Evolutionary conservation across 108 stramenopile species (phyloP).

Genomic region (Skeletonema menzelii): DNA sequence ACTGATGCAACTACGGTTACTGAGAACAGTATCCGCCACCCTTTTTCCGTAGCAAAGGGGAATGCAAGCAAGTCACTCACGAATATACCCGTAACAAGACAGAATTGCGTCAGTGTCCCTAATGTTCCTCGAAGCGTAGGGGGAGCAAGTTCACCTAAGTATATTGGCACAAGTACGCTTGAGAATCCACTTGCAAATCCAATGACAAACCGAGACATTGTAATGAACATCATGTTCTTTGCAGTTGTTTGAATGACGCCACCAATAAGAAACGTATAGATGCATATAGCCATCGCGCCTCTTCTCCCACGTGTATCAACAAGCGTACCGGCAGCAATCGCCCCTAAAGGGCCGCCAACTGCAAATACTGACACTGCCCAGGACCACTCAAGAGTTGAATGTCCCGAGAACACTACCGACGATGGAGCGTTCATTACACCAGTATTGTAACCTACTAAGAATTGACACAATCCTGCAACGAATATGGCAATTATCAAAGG

Average conservation of each 20-base stretch:
- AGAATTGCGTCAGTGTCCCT: constrained; percentile 96
- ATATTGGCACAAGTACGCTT: constrained; percentile 92
- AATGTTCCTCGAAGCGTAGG: constrained; percentile 92
- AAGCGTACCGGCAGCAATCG: constrained; percentile 55
- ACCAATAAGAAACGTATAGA: constrained; percentile 77
- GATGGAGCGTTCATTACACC: constrained; percentile 88
- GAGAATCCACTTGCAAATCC: constrained; percentile 91
- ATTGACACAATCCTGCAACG: constrained; percentile 41
- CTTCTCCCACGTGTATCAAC: constrained; percentile 77
- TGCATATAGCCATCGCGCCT: constrained; percentile 69
- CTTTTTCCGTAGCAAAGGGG: constrained; percentile 60
- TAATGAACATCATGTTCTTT: constrained; percentile 67
- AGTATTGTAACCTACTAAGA: constrained; percentile 71
- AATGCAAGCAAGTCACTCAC: constrained; percentile 86
- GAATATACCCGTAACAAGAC: constrained; percentile 91
- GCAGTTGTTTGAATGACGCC: constrained; percentile 75
- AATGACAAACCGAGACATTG: constrained; percentile 81
- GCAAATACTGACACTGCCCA: constrained; percentile 84
- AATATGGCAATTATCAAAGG: constrained; percentile 83
- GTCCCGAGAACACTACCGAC: constrained; percentile 80
- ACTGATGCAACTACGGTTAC: constrained; percentile 75
- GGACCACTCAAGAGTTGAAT: constrained; percentile 74
- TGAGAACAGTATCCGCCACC: constrained; percentile 85
- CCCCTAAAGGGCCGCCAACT: constrained; percentile 80
- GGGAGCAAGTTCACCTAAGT: constrained; percentile 92